Evolutionary conservation across 176 grass and related monocot genomes (phyloP), one percentile per base, ranked within the genome.

Genomic region (Phyllostachys edulis): DNA sequence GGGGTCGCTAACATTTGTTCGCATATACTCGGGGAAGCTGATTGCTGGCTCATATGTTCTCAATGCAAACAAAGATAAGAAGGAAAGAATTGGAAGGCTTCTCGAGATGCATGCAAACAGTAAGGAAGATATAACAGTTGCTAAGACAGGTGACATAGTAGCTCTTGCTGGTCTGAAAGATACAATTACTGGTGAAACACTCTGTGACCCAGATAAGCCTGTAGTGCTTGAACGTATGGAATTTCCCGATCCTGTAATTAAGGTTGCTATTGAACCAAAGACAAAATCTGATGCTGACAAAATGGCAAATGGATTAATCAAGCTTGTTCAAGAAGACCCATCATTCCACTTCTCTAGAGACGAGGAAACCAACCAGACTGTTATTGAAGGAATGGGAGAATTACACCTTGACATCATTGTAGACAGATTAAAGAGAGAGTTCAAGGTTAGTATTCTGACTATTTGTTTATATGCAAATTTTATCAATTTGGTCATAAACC

Each of bases 361-460:
- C 3, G 96, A 98, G 69, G 96, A 98, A 80, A 98, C 90, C 14
- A 98, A 96, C 87, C 96, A 98, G 82, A 98, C 96, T 81, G 96
- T 98, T 87, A 98, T 98, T 83, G 96, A 98, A 92, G 96, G 96
- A 80, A 98, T 98, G 96, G 96, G 96, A 57, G 96, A 98, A 77
- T 87, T 98, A 18, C 96, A 98, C 88, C 96, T 98, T 65, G 96
- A 98, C 72, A 98, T 98, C 77, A 98, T 98, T 46, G 93, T 99
- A 23, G 89, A 98, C 80, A 91, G 96, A 68, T 69, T 98, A 70
- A 95, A 94, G 85, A 88, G 96, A 75, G 96, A 98, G 54, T 98
- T 94, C 84, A 98, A 79, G 96, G 96, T 98, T 71, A 75, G 87
- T 75, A 83, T 29, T 82, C 75, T 84, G 9, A 60, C 45, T 72